Base-by-base conservation (phyloP, 176 grass and related monocot species). In the Dendrocalamus sinicus region DNA sequence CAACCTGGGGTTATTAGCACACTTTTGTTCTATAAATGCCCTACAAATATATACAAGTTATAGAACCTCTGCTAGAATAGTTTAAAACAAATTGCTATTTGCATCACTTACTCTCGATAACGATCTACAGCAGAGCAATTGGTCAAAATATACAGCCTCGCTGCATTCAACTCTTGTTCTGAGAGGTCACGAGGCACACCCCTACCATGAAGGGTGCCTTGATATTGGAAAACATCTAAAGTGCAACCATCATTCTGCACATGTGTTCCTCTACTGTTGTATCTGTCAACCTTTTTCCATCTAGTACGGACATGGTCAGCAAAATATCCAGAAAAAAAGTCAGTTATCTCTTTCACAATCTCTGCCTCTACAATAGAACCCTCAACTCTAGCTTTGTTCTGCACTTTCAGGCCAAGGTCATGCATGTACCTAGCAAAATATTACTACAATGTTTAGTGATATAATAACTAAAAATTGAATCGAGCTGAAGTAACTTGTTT, bases 301-400 rank as follows among this genome's bases (percentile, higher is more conserved):
- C 8, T 64, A 65, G 57, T 84, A 9, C 44, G 17, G 0, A 75
- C 59, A 75, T 84, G 59, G 11, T 84, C 58, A 10, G 12, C 20
- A 62, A 84, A 84, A 28, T 75, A 84, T 10, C 39, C 4, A 30
- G 54, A 83, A 28, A 83, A 30, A 83, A 12, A 83, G 26, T 83
- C 23, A 22, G 54, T 83, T 6, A 59, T 83, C 81, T 83, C 81
- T 60, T 83, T 8, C 24, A 83, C 55, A 39, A 37, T 65, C 1
- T 62, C 3, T 14, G 81, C 81, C 46, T 75, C 81, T 5, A 84
- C 81, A 7, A 84, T 84, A 12, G 58, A 75, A 0, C 58, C 81
- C 44, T 84, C 58, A 0, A 75, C 58, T 74, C 57, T 74, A 22
- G 70, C 81, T 17, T 83, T 83, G 7, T 83, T 83, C 0, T 37